phyloP scores from a whole-genome alignment of 306 rosid species.

The Glycine tomentella region DNA sequence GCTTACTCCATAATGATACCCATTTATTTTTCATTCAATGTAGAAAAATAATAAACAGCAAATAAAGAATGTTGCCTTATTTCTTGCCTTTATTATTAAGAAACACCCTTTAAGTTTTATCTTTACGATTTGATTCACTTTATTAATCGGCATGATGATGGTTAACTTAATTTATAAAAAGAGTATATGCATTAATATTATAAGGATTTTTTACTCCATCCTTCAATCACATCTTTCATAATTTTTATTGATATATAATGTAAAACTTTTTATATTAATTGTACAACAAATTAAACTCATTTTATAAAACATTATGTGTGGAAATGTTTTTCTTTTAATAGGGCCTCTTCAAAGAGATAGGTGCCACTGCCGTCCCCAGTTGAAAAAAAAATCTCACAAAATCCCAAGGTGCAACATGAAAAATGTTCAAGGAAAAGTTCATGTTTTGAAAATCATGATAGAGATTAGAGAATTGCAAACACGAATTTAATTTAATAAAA shows the following conservation, averaged over 20 bases:
- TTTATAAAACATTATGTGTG: too few relatives aligned
- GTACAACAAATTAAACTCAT: too few relatives aligned
- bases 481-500: background rate
- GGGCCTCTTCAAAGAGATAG: background rate
- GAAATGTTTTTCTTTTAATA: too few relatives aligned
- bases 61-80: constrained; percentile 13
- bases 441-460: background rate
- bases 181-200: too few relatives aligned
- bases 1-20: background rate
- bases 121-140: background rate
- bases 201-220: too few relatives aligned
- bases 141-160: background rate
- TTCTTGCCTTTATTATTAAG: background rate
- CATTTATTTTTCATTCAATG: background rate
- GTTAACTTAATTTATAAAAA: background rate
- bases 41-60: background rate
- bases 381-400: background rate
- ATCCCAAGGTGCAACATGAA: background rate
- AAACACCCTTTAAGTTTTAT: background rate
- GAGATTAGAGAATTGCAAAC: background rate
- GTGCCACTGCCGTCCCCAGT: background rate
- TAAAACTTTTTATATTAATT: too few relatives aligned
- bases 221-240: too few relatives aligned
- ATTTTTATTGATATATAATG: too few relatives aligned
- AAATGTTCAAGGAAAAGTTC: background rate